Evolutionary conservation across 768 basidiomycete species (phyloP).

Genomic region (Kockovaella imperatae): DNA sequence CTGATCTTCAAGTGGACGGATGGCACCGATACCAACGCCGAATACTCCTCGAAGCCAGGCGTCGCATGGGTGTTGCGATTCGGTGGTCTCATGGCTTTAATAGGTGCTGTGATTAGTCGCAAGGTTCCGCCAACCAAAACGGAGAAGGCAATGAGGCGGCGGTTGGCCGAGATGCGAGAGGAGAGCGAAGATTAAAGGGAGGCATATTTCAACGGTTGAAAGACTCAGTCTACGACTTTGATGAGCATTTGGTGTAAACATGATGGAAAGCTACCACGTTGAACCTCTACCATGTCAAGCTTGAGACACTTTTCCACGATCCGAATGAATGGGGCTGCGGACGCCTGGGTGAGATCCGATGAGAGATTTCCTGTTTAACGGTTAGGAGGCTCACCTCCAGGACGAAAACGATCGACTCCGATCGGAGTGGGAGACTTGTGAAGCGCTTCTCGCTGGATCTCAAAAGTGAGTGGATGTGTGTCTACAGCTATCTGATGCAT

Average conservation of each 20-base stretch:
- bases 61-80: constrained; percentile 92
- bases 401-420: background rate
- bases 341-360: background rate
- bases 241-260: no score
- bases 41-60: constrained; percentile 81
- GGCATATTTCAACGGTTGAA: no score
- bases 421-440: constrained; percentile 1
- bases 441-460: constrained; percentile 3
- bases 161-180: constrained; percentile 66
- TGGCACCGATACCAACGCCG: constrained; percentile 49
- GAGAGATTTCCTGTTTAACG: background rate
- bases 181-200: constrained; percentile 62
- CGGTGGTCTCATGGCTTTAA: constrained; percentile 74
- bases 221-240: no score
- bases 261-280: no score
- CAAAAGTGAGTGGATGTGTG: constrained; percentile 2
- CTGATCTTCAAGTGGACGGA: constrained; percentile 78
- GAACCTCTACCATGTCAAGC: no score
- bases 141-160: constrained; percentile 76
- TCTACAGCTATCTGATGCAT: background rate
- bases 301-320: no score
- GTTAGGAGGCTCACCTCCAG: background rate
- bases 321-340: no score
- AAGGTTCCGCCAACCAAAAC: constrained; percentile 82
- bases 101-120: constrained; percentile 69